phyloP scores from a whole-genome alignment of 768 basidiomycete species.

The Lepiota venenata region DNA sequence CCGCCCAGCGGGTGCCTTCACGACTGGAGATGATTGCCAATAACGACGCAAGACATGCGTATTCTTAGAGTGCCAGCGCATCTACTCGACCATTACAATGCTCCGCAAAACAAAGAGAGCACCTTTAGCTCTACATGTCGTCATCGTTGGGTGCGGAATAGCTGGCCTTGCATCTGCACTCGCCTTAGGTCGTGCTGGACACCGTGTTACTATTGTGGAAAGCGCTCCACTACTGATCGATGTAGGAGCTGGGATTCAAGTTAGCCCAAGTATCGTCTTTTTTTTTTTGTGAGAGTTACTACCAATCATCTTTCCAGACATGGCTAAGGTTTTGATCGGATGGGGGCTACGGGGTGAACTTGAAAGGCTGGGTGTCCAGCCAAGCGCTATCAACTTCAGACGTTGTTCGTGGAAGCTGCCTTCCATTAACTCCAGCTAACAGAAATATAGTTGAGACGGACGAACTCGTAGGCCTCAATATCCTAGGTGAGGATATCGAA shows the following conservation, averaged over 20 bases:
- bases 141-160: slow-evolving; percentile 49
- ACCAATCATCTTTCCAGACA: slow-evolving; percentile 12
- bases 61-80: too few relatives aligned
- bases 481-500: slow-evolving; percentile 24
- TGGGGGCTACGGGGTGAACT: slow-evolving; percentile 48
- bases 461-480: slow-evolving; percentile 25
- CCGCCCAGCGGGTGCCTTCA: too few relatives aligned
- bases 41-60: too few relatives aligned
- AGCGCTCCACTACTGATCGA: slow-evolving; percentile 34
- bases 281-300: background rate
- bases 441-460: slow-evolving; percentile 25
- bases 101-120: too few relatives aligned
- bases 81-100: too few relatives aligned
- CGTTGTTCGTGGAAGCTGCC: slow-evolving; percentile 30
- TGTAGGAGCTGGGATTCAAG: slow-evolving; percentile 52
- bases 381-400: slow-evolving; percentile 34
- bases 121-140: slow-evolving; percentile 21
- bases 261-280: slow-evolving; percentile 22
- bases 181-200: slow-evolving; percentile 42
- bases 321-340: slow-evolving; percentile 40
- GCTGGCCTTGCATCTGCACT: slow-evolving; percentile 46
- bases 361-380: slow-evolving; percentile 32
- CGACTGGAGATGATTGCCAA: too few relatives aligned
- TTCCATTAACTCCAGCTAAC: background rate
- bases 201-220: slow-evolving; percentile 47